A percentile compares a stretch with the other conserved stretches of the same genome.
Evolutionary conservation across 2,329 filamentous ascomycete species (phyloP).

Genomic region (Ophiocordyceps camponoti-floridani): DNA sequence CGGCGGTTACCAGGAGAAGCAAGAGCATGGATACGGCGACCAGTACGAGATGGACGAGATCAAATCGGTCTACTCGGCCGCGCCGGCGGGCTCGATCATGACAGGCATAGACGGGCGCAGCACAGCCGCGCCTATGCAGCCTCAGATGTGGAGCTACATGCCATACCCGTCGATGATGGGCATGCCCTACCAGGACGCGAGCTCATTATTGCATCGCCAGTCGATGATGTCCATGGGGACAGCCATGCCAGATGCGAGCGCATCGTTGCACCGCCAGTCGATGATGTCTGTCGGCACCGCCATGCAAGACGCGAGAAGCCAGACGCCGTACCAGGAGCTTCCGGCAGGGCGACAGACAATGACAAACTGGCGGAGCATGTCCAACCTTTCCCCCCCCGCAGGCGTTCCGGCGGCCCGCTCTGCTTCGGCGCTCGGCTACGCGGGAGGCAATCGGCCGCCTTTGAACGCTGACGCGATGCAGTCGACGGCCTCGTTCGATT

Average conservation of each 20-base stretch:
- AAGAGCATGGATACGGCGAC: conserved; percentile 48
- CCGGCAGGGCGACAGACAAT: conserved; percentile 37
- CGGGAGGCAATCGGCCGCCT: conserved; percentile 26
- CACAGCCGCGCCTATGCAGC: conserved; percentile 68
- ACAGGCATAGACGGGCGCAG: conserved; percentile 62
- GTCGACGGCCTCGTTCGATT: conserved; percentile 39
- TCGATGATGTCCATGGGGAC: conserved; percentile 51
- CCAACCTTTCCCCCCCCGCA: conserved; percentile 26
- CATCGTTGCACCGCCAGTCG: conserved; percentile 47
- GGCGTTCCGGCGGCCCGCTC: conserved; percentile 17
- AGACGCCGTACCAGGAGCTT: conserved; percentile 40
- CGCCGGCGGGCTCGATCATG: conserved; percentile 72
- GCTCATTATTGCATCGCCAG: conserved; percentile 41
- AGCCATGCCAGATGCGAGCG: conserved; percentile 14
- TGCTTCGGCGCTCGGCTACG: conserved; percentile 27
- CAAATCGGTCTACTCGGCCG: conserved; percentile 87
- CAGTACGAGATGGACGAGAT: conserved; percentile 97
- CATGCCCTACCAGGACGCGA: conserved; percentile 23
- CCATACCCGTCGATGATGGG: conserved; percentile 26
- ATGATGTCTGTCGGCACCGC: conserved; percentile 47
- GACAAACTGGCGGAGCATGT: conserved; percentile 36
- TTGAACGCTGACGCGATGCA: conserved; percentile 27
- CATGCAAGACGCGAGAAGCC: conserved; percentile 26
- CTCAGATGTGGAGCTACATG: conserved; percentile 44
- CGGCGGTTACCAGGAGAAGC: conserved; percentile 50